phyloP scores from a whole-genome alignment of 305 asterid species.

The Rubia occidens region DNA sequence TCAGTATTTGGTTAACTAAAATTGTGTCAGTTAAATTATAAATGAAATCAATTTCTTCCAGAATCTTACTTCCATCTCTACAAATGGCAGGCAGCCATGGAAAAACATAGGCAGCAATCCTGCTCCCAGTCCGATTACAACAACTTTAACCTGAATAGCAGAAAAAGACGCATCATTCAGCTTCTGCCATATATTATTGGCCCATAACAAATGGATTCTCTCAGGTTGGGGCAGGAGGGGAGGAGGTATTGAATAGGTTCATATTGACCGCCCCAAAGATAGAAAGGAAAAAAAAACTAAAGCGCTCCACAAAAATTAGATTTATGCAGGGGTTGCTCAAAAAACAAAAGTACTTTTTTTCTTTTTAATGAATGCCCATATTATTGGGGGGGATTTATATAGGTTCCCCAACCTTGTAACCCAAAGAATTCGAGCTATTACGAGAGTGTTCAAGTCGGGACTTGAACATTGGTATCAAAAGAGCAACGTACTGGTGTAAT shows the following conservation, averaged over 20 bases:
- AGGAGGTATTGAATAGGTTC: no score
- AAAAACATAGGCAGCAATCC: conserved; percentile 96
- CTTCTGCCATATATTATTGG: neutral
- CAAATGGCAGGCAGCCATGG: conserved; percentile 43
- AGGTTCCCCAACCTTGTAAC: no score
- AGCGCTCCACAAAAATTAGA: neutral
- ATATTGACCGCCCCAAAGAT: neutral
- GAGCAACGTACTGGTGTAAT: no score
- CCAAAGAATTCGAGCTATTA: no score
- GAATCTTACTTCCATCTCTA: conserved; percentile 53
- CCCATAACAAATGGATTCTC: neutral
- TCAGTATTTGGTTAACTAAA: conserved; percentile 13
- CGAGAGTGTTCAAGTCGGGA: no score
- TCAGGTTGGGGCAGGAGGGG: neutral
- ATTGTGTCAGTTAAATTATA: neutral
- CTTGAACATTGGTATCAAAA: no score
- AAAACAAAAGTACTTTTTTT: neutral
- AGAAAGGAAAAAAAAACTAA: neutral
- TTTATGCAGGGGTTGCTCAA: neutral
- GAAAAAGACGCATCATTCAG: neutral
- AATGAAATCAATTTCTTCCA: conserved; percentile 4
- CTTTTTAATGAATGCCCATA: no score
- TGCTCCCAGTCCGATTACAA: conserved; percentile 93
- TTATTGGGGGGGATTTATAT: no score
- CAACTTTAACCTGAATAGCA: conserved; percentile 48